Base-by-base conservation (phyloP, 169 alveolate genomes). In the Cystoisospora suis region DNA sequence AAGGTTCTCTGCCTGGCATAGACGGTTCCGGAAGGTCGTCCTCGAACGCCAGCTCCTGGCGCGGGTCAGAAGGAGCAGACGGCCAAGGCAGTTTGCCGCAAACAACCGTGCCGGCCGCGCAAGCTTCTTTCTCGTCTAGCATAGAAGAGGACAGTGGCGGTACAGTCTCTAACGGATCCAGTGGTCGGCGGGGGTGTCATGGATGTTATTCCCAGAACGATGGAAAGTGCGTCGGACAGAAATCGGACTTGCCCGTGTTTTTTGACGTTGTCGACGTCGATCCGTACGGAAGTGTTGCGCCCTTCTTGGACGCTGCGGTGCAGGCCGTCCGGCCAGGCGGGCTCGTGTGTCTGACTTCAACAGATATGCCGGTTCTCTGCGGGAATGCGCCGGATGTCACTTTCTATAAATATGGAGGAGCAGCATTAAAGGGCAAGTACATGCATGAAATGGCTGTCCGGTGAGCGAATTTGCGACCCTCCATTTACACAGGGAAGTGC, bases 261-360 rank as follows among this genome's bases (percentile, higher is more conserved):
- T 96, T 92, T 49, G 97, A 97, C 89, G 94, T 98, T 17, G 94
- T 98, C 58, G 99, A 98, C 90, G 87, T 98, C 61, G 99, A 98
- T 83, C 99, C 99, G 23, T 98, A 98, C 90, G 99, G 99, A 9
- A 96, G 98, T 1, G 97, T 97, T 58, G 95, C 96, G 32, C 98
- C 98, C 4, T 98, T 97, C 93, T 83, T 98, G 53, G 99, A 98
- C 81, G 94, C 97, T 47, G 96, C 98, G 12, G 87, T 98, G 32
- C 96, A 93, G 80, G 95, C 98, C 5, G 90, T 96, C 53, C 81
- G 87, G 36, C 70, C 89, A 56, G 96, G 94, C 9, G 94, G 94
- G 15, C 94, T 98, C 61, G 94, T 97, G 65, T 96, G 98, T 61
- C 95, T 98, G 46, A 98, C 99, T 0, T 95, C 97, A 58, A 98